Evolutionary conservation across 2,329 filamentous ascomycete species (phyloP), one percentile per base, ranked within the genome.

Genomic region (Blumeria graminis): DNA sequence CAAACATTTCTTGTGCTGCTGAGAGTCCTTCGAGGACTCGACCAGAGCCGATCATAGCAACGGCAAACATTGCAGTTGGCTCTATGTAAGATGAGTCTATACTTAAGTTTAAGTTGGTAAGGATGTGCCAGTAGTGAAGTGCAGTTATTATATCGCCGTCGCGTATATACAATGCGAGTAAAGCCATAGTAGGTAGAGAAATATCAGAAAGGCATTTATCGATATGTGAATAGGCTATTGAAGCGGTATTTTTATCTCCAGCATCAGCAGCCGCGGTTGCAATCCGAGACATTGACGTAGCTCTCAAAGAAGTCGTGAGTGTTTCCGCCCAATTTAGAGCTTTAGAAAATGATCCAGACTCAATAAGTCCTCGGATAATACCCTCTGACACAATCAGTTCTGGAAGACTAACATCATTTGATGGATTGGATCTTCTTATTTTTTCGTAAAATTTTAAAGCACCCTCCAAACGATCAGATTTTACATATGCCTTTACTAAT

Each of bases 401-500:
- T 64, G 84, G 82, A 63, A 94, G 74, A 10, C 78, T 74, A 18
- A 72, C 70, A 55, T 78, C 73, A 33, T 78, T 75, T 22, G 74
- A 73, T 32, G 73, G 75, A 58, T 77, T 82, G 66, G 73, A 75
- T 22, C 76, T 71, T 14, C 85, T 74, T 58, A 98, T 83, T 68
- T 83, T 88, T 62, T 84, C 74, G 66, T 92, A 82, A 68, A 98
- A 96, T 65, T 84, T 86, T 68, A 84, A 76, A 41, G 86, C 92
- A 41, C 86, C 86, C 43, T 86, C 81, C 38, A 83, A 70, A 69
- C 90, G 86, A 63, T 86, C 84, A 59, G 83, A 88, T 46, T 82
- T 74, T 57, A 93, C 77, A 65, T 96, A 96, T 1, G 88, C 88
- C 62, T 86, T 86, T 69, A 96, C 82, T 56, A 98, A 74, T n/a